These are phyloP conservation scores for Magnolia kwangsiensis DNA, from an alignment of 164 flowering plant species.

Conservation along the genomic window DNA sequence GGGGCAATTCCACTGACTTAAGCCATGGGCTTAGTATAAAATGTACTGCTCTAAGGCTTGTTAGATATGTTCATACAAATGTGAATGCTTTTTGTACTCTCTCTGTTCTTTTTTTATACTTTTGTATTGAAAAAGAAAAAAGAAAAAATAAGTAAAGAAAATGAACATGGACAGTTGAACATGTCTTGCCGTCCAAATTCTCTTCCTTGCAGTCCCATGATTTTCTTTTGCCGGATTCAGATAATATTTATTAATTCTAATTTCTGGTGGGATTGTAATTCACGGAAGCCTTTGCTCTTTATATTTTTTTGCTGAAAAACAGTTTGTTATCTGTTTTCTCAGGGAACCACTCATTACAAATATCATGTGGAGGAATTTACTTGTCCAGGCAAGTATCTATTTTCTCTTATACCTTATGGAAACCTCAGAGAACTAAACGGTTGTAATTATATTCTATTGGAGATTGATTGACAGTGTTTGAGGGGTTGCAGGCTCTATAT, in stretches of 20 bases:
- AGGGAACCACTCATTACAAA: slow-evolving; percentile 39
- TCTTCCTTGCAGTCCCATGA: too few relatives aligned
- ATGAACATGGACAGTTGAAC: too few relatives aligned
- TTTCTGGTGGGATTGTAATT: background rate
- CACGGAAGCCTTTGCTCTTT: background rate
- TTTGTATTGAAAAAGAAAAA: too few relatives aligned
- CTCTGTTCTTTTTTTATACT: too few relatives aligned
- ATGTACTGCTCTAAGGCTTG: too few relatives aligned
- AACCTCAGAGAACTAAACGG: background rate
- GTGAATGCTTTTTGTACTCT: too few relatives aligned
- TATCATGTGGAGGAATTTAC: slow-evolving; percentile 74
- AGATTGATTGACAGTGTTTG: slow-evolving; percentile 2
- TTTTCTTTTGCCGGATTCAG: too few relatives aligned
- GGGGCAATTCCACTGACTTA: too few relatives aligned
- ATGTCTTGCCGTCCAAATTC: too few relatives aligned
- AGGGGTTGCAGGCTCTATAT: slow-evolving; percentile 59
- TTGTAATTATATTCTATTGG: background rate
- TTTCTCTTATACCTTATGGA: background rate
- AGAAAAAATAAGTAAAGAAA: too few relatives aligned
- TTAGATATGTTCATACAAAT: too few relatives aligned
- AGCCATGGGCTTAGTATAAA: background rate
- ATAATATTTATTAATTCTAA: too few relatives aligned
- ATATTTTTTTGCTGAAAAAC: background rate
- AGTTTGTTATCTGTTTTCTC: background rate
- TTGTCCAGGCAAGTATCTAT: slow-evolving; percentile 47